Evolutionary conservation across 768 basidiomycete genomes (phyloP).

Genomic region (Porphyrellus cyaneotinctus): DNA sequence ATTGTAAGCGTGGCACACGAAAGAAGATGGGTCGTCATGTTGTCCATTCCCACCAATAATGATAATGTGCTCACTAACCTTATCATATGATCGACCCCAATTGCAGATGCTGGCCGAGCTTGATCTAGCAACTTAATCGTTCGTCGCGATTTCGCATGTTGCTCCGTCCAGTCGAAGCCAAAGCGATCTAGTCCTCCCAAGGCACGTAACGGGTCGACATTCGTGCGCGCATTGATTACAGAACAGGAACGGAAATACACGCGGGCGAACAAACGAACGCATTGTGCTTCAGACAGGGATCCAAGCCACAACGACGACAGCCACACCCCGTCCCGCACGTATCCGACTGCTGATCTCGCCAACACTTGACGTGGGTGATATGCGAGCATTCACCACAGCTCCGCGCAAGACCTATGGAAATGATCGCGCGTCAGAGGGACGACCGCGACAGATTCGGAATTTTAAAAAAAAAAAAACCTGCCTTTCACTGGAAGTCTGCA

Average conservation of each 20-base stretch:
- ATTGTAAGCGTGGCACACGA: no score
- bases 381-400: conserved; percentile 62
- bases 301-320: conserved; percentile 45
- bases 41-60: no score
- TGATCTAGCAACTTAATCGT: no score
- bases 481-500: conserved; percentile 78
- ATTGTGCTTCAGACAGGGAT: neutral
- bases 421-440: neutral
- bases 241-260: neutral
- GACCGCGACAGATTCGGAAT: neutral
- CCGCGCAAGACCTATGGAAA: conserved; percentile 50
- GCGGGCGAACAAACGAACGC: conserved; percentile 14
- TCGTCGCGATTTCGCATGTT: no score
- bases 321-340: conserved; percentile 69
- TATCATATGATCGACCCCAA: no score
- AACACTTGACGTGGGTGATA: conserved; percentile 63
- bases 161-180: no score
- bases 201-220: no score
- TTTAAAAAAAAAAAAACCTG: conserved; percentile 21
- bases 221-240: neutral
- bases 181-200: no score
- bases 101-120: no score
- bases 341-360: conserved; percentile 41
- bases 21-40: no score
- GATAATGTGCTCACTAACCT: no score